Evolutionary conservation across 257 asterid species (phyloP).

Genomic region (Gentiana macrophylla): DNA sequence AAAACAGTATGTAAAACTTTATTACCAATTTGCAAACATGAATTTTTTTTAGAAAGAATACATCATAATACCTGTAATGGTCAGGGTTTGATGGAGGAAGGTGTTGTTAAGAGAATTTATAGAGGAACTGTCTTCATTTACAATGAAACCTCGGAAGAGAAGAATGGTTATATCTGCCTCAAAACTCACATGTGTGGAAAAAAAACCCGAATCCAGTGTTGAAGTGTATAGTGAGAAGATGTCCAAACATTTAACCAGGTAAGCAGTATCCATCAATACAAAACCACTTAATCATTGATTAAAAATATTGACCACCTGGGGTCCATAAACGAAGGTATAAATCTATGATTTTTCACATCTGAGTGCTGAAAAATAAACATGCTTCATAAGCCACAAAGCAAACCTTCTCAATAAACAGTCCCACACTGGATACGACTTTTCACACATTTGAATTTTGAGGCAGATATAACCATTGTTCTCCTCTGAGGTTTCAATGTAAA

Average conservation of each 20-base stretch:
- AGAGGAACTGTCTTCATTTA: constrained; percentile 57
- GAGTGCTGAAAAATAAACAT: too few relatives aligned
- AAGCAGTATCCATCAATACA: too few relatives aligned
- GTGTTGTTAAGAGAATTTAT: constrained; percentile 69
- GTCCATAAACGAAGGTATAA: too few relatives aligned
- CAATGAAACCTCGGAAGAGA: constrained; percentile 59
- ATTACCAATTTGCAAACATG: too few relatives aligned
- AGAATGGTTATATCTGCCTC: constrained; percentile 58
- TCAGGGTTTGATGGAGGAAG: constrained; percentile 18
- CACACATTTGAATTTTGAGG: constrained; percentile 56
- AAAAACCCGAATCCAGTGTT: constrained; percentile 49
- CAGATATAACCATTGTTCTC: constrained; percentile 67
- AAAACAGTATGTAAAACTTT: too few relatives aligned
- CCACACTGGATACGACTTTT: constrained; percentile 43
- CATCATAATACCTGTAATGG: too few relatives aligned
- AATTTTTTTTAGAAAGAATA: too few relatives aligned
- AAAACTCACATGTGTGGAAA: constrained; percentile 50
- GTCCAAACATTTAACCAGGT: too few relatives aligned
- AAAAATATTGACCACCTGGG: too few relatives aligned
- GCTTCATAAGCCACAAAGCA: too few relatives aligned
- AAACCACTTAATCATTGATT: too few relatives aligned
- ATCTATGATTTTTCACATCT: too few relatives aligned
- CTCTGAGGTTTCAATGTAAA: constrained; percentile 54
- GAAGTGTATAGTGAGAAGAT: constrained; percentile 50
- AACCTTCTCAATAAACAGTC: constrained; percentile 49